These are phyloP conservation scores for Termitomyces eurrhizus DNA, from an alignment of 768 basidiomycete genomes.

Conservation along the genomic window DNA sequence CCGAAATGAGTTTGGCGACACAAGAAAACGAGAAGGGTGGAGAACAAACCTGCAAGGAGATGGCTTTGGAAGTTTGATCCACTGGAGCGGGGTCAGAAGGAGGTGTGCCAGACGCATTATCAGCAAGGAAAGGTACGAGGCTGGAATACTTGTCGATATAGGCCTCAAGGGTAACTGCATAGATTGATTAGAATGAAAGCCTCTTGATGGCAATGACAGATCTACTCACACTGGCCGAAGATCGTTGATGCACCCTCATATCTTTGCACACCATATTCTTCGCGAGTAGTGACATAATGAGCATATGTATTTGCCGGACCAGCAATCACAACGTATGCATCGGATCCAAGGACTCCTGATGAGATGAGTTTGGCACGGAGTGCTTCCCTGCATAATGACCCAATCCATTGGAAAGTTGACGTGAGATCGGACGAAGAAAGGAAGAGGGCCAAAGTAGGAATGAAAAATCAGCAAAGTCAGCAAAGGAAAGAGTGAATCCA, in stretches of 20 bases:
- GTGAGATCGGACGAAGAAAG: constrained; percentile 1
- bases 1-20: neutral
- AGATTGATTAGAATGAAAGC: neutral
- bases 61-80: constrained; percentile 60
- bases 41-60: constrained; percentile 56
- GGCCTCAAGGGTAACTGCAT: constrained; percentile 67
- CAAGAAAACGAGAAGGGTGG: neutral
- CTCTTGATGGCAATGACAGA: constrained; percentile 3
- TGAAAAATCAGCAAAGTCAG: constrained; percentile 21
- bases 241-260: constrained; percentile 83
- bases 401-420: constrained; percentile 3
- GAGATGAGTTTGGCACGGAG: constrained; percentile 62
- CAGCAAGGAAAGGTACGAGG: constrained; percentile 59
- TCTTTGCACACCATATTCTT: constrained; percentile 72
- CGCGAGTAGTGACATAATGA: constrained; percentile 69
- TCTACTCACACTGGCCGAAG: constrained; percentile 62
- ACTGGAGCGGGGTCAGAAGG: constrained; percentile 61
- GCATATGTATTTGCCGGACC: constrained; percentile 82
- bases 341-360: constrained; percentile 54
- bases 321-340: constrained; percentile 73
- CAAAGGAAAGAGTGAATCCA: constrained; percentile 12
- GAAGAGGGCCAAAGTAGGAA: neutral
- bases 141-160: constrained; percentile 74
- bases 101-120: constrained; percentile 42
- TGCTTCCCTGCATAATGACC: constrained; percentile 47